Conservation (phyloP, 257 asterid species). For the Solanum paucissectum region DNA sequence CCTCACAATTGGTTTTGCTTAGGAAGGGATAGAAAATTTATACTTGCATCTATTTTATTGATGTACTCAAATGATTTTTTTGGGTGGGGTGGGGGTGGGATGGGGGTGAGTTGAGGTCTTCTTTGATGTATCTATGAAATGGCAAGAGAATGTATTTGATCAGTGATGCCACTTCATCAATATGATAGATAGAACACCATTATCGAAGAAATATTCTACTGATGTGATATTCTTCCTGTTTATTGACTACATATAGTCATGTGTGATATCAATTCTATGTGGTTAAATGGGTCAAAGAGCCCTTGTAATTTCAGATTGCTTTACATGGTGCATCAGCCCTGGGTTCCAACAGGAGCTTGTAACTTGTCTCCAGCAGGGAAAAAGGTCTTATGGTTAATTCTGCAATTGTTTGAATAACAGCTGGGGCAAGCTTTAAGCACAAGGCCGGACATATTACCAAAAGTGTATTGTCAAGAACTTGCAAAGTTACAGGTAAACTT, state of each 20-base stretch:
- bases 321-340: background rate
- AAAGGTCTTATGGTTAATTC: background rate
- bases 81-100: background rate
- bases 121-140: background rate
- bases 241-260: background rate
- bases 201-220: background rate
- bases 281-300: background rate
- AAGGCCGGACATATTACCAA: conserved; percentile 89
- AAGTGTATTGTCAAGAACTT: conserved; percentile 86
- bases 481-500: conserved; percentile 69
- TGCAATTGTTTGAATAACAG: conserved; percentile 35
- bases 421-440: conserved; percentile 99
- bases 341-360: background rate
- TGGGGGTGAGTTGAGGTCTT: background rate
- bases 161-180: background rate
- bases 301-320: background rate
- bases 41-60: background rate
- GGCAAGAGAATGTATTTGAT: background rate
- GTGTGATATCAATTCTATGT: background rate
- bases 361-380: background rate
- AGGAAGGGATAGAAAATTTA: background rate
- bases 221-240: background rate
- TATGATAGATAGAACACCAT: background rate
- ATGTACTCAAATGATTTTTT: background rate
- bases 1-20: background rate